These are phyloP conservation scores for Ilyonectria robusta DNA, from an alignment of 2,329 filamentous ascomycete species.

Conservation along the genomic window DNA sequence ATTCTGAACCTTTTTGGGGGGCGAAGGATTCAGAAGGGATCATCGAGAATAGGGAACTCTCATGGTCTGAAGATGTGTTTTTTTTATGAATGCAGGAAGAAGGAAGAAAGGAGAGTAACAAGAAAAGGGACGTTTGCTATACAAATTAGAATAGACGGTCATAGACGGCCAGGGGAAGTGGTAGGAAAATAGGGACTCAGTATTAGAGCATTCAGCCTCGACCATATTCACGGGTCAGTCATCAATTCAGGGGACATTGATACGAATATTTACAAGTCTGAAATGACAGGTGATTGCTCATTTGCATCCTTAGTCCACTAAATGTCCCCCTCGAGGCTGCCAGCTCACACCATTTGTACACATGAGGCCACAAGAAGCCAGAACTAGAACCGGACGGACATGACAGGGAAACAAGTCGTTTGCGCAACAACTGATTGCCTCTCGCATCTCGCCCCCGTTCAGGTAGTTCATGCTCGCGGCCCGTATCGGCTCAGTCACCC, in stretches of 20 bases:
- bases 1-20: background rate
- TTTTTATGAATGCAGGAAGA: background rate
- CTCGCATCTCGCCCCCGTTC: background rate
- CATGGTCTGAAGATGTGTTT: background rate
- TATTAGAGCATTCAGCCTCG: background rate
- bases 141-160: slow-evolving; percentile 8
- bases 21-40: background rate
- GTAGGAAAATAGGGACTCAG: background rate
- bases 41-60: background rate
- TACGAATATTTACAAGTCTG: background rate
- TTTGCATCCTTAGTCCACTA: background rate
- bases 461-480: background rate
- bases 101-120: background rate
- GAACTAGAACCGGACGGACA: background rate
- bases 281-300: background rate
- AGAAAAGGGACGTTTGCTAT: background rate
- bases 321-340: background rate
- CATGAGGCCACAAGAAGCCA: no score
- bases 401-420: background rate
- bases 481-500: background rate
- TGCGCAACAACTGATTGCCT: background rate
- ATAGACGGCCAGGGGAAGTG: background rate
- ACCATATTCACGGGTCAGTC: background rate
- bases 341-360: no score
- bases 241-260: background rate